Percentiles rank a stretch among this genome's conserved stretches.
Conservation (phyloP, 1,284 basidiomycete species). For the Porodaedalea pini region DNA sequence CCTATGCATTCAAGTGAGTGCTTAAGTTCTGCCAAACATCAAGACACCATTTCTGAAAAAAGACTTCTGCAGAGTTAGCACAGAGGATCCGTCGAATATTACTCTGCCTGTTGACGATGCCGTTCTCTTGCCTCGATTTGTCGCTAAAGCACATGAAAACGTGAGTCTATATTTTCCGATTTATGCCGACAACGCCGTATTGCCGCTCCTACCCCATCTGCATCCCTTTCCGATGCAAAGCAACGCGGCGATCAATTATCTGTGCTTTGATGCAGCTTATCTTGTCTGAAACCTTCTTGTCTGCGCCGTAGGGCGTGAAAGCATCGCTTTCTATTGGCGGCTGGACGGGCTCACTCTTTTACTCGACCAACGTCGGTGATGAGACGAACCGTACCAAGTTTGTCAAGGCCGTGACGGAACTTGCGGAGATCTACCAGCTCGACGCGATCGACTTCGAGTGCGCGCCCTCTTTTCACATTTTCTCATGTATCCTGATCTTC, state of each 20-base stretch:
- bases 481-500: not conserved
- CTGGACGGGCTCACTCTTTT: constrained; percentile 79
- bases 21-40: not conserved
- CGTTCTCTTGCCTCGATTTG: constrained; percentile 47
- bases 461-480: constrained; percentile 30
- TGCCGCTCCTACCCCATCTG: not conserved
- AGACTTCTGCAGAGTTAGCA: constrained; percentile 39
- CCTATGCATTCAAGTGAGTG: constrained; percentile 62
- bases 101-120: constrained; percentile 41
- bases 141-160: constrained; percentile 49
- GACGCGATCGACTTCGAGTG: constrained; percentile 88
- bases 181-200: not conserved
- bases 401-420: constrained; percentile 55
- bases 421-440: constrained; percentile 64
- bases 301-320: constrained; percentile 49
- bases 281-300: constrained; percentile 7
- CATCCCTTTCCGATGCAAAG: too few species aligned
- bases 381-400: constrained; percentile 61
- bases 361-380: constrained; percentile 70
- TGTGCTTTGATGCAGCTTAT: constrained; percentile 5
- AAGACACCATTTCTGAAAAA: not conserved
- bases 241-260: too few species aligned
- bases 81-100: constrained; percentile 41
- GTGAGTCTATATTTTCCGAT: constrained; percentile 34
- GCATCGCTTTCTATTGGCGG: constrained; percentile 83